A percentile compares a stretch with the other conserved stretches of the same genome.
These are phyloP conservation scores for Eucalyptus sideroxylon DNA, from an alignment of 345 rosid species.

Conservation along the genomic window DNA sequence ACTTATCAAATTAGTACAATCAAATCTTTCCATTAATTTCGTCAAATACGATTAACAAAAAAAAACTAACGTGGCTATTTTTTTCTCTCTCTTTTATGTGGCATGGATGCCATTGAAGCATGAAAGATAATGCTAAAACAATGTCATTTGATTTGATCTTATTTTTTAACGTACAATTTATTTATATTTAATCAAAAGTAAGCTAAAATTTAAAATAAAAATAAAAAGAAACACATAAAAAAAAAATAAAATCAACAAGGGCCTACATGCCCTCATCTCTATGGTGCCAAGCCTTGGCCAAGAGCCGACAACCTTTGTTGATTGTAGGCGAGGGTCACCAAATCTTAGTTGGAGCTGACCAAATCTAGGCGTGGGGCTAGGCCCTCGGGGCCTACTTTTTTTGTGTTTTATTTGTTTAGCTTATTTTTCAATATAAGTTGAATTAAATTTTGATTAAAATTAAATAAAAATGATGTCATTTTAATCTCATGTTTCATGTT, in stretches of 20 bases:
- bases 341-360: not conserved
- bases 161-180: not conserved
- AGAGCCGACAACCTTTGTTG: fast-evolving
- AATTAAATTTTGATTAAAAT: not conserved
- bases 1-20: not conserved
- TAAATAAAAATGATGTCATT: not conserved
- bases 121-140: not conserved
- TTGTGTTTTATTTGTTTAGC: not conserved
- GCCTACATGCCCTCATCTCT: not conserved
- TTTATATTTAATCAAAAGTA: not conserved
- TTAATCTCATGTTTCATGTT: not conserved
- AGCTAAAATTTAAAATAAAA: not conserved
- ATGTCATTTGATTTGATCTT: not conserved
- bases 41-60: fast-evolving
- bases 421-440: not conserved
- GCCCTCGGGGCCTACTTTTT: not conserved
- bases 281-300: not conserved
- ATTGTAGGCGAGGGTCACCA: fast-evolving
- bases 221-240: no score
- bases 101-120: not conserved
- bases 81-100: not conserved
- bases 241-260: not conserved
- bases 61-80: not conserved
- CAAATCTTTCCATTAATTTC: not conserved
- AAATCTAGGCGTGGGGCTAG: not conserved